These are phyloP conservation scores for Heliamphora exappendiculata DNA, from an alignment of 148 eudicot species.

Conservation along the genomic window DNA sequence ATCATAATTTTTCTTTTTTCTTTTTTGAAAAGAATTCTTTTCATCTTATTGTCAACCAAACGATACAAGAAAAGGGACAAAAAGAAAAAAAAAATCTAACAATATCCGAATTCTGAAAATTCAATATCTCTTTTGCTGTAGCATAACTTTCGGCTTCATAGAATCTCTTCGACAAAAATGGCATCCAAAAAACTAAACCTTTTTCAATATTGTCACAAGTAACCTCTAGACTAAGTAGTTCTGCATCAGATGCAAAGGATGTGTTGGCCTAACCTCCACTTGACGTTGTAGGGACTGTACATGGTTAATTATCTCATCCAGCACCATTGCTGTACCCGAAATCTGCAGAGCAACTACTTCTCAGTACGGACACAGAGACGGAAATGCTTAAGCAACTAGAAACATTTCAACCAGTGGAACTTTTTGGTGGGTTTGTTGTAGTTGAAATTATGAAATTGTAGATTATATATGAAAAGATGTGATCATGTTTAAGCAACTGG, in stretches of 20 bases:
- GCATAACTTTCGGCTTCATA: not conserved
- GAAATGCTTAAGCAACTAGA: not conserved
- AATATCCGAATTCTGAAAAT: not conserved
- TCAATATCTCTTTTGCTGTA: not conserved
- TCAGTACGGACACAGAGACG: not conserved
- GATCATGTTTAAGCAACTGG: too few relatives aligned
- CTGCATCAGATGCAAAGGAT: conserved; percentile 7
- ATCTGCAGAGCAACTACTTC: conserved; percentile 45
- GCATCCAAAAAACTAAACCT: not conserved
- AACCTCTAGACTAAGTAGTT: not conserved
- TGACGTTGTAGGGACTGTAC: conserved; percentile 92
- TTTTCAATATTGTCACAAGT: not conserved
- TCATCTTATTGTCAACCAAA: not conserved
- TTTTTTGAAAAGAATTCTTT: not conserved
- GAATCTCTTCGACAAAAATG: not conserved
- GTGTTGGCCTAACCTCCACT: conserved; percentile 64
- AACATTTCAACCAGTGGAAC: not conserved
- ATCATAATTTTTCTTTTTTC: not conserved
- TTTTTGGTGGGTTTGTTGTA: too few relatives aligned
- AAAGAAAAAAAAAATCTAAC: not conserved
- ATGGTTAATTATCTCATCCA: conserved; percentile 96
- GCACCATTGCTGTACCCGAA: conserved; percentile 86
- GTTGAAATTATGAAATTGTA: too few relatives aligned
- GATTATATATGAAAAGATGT: too few relatives aligned
- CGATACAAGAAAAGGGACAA: not conserved